phyloP scores from a whole-genome alignment of 2,329 filamentous ascomycete genomes.

The Plenodomus biglobosus region DNA sequence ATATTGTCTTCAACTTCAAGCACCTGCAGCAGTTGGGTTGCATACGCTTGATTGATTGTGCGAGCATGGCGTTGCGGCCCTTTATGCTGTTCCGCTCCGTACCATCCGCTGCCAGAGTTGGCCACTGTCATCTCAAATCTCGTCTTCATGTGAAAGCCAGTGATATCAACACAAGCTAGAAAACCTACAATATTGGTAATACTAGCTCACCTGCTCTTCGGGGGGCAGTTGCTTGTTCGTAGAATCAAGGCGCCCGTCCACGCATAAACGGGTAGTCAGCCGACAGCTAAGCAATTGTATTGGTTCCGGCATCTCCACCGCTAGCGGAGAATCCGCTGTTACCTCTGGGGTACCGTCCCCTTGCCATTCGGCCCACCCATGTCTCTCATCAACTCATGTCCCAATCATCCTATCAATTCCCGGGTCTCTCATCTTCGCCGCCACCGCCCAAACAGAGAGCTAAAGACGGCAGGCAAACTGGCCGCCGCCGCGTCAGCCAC shows the following conservation, averaged over 20 bases:
- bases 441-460: conserved; percentile 10
- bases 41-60: background rate
- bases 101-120: background rate
- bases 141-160: conserved; percentile 25
- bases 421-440: conserved; percentile 8
- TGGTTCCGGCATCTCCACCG: conserved; percentile 14
- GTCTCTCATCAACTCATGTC: conserved; percentile 10
- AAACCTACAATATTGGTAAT: conserved; percentile 14
- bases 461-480: conserved; percentile 5
- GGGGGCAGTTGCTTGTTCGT: conserved; percentile 8
- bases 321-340: conserved; percentile 8
- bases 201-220: conserved; percentile 19
- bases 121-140: background rate
- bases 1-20: too few species aligned
- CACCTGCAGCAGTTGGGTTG: background rate
- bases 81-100: background rate
- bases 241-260: conserved; percentile 14
- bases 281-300: conserved; percentile 16
- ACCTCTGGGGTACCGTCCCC: conserved; percentile 9
- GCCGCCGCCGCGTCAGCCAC: conserved; percentile 12
- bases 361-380: conserved; percentile 9
- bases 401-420: conserved; percentile 8
- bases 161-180: conserved; percentile 12
- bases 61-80: background rate
- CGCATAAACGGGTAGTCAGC: conserved; percentile 17